These are phyloP conservation scores for Heliamphora pulchella DNA, from an alignment of 179 eudicot species.

Conservation along the genomic window DNA sequence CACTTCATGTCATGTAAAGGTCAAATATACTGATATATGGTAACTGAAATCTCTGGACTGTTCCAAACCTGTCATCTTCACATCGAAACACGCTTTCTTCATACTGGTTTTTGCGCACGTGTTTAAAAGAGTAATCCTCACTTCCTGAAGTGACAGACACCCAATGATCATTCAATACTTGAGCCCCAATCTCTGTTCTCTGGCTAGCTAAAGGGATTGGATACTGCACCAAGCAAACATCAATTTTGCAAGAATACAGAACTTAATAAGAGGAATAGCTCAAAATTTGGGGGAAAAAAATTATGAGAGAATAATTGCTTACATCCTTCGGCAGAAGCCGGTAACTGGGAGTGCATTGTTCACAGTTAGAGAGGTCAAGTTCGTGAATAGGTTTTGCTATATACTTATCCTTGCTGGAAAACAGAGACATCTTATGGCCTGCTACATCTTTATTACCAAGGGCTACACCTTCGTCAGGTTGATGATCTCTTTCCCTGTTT, in stretches of 20 bases:
- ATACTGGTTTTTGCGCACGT: slow-evolving; percentile 88
- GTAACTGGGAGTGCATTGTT: slow-evolving; percentile 94
- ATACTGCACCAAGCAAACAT: slow-evolving; percentile 41
- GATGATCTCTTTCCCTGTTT: slow-evolving; percentile 37
- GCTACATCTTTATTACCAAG: slow-evolving; percentile 28
- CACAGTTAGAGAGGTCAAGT: slow-evolving; percentile 90
- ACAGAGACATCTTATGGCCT: slow-evolving; percentile 28
- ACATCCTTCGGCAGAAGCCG: slow-evolving; percentile 89
- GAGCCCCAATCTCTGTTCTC: slow-evolving; percentile 57
- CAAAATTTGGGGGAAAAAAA: background rate
- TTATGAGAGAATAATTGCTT: slow-evolving; percentile 20
- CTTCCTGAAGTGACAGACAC: slow-evolving; percentile 94
- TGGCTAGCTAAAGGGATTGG: slow-evolving; percentile 77
- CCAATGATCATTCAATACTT: slow-evolving; percentile 77
- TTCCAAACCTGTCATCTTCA: slow-evolving; percentile 82
- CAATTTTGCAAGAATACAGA: background rate
- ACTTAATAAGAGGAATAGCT: background rate
- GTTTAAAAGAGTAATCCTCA: slow-evolving; percentile 88
- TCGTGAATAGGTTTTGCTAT: slow-evolving; percentile 81
- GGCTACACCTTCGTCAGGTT: slow-evolving; percentile 24
- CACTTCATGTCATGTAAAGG: background rate
- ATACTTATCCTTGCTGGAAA: slow-evolving; percentile 62
- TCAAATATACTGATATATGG: background rate
- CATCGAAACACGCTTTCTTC: slow-evolving; percentile 90
- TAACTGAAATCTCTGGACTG: background rate